Percentiles rank a stretch among this genome's conserved stretches.
Evolutionary conservation across 805 yeast genomes (phyloP).

Genomic region (Candida stauntonica): DNA sequence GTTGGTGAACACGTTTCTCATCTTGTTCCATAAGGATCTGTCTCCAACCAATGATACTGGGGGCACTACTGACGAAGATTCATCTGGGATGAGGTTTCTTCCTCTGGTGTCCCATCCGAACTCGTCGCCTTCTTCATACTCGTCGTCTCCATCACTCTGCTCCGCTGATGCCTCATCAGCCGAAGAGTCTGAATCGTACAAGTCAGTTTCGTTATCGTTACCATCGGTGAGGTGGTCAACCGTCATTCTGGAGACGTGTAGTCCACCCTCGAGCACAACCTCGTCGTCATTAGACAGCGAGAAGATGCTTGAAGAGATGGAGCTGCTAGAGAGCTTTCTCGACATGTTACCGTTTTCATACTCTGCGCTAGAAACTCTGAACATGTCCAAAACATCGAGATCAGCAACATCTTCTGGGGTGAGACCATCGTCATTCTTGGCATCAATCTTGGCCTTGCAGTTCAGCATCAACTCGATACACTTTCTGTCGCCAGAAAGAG

Average conservation of each 20-base stretch:
- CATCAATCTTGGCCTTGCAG: constrained; percentile 56
- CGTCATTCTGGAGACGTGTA: constrained; percentile 33
- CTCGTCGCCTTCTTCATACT: not conserved
- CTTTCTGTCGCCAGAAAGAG: constrained; percentile 66
- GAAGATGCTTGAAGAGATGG: constrained; percentile 28
- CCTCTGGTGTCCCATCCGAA: too few relatives aligned
- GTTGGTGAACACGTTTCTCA: constrained; percentile 29
- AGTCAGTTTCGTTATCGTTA: constrained; percentile 25
- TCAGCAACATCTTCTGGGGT: constrained; percentile 40
- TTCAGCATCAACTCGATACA: constrained; percentile 57
- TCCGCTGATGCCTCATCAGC: constrained; percentile 27
- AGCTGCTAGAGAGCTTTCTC: constrained; percentile 25
- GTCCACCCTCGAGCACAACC: constrained; percentile 24
- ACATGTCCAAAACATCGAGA: constrained; percentile 30
- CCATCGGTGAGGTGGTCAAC: constrained; percentile 28
- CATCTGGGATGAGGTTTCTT: too few relatives aligned
- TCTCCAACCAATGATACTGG: constrained; percentile 15
- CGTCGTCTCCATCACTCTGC: constrained; percentile 27
- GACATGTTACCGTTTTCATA: constrained; percentile 12
- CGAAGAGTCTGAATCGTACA: constrained; percentile 13
- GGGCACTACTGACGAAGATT: too few relatives aligned
- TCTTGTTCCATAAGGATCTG: constrained; percentile 34
- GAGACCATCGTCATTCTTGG: constrained; percentile 48
- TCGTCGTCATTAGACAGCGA: constrained; percentile 28
- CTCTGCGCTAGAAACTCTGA: too few relatives aligned